Base-by-base conservation (phyloP, 129 eudicot species). In the Escallonia herrerae region DNA sequence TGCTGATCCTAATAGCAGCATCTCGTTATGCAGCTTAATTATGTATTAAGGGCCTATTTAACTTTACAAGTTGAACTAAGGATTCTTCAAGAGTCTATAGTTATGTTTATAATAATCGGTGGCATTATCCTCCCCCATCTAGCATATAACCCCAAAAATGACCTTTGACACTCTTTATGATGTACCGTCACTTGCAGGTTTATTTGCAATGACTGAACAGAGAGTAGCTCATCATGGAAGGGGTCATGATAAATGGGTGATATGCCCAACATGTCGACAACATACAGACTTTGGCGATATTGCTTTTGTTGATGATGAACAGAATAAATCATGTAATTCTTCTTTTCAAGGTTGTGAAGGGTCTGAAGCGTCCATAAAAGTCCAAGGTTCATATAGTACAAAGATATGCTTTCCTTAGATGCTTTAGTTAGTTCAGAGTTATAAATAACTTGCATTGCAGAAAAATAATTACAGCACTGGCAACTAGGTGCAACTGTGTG, bases 201-300 rank as follows among this genome's bases (percentile, higher is more conserved):
- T 93, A 64, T 76, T 93, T 76, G 86, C 81, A 62, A 85, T 93
- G 75, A 83, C 78, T 0, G 96, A 91, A 70, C 55, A 65, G 61
- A 72, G 65, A 53, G 51, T 45, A 50, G 56, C 70, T 72, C 60
- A 65, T 45, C 78, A 74, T 10, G 84, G 79, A 70, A 81, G 76
- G 63, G 53, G 60, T 73, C 80, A 73, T 45, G 62, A 44, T 65
- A 81, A 82, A 52, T 79, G 95, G 95, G 87, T 93, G 72, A 82
- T 81, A 79, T 93, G 99, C 72, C 99, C 99, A 74, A 86, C 96
- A 60, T 93, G 99, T 70, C 85, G 99, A 71, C 95, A 79, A 39
- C 85, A 65, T 62, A 83, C 95, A 6, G 91, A 89, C 49, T 86
- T 70, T 56, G 81, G 71, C 42, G 86, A 80, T 56, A 69, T 93